Evolutionary conservation across 345 rosid species (phyloP).

Genomic region (Clarkia xantiana): DNA sequence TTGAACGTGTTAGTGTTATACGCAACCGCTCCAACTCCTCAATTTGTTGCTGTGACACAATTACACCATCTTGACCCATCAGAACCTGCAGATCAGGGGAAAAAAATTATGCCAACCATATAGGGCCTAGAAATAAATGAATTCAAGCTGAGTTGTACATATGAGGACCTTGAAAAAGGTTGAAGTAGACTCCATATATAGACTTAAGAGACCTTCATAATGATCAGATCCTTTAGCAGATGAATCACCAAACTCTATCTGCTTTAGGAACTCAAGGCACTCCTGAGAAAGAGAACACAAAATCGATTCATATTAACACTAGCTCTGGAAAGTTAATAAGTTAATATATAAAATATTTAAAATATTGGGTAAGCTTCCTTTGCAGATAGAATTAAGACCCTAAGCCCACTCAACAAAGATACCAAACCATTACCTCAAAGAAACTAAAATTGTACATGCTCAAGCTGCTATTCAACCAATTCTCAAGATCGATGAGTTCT

Average conservation of each 20-base stretch:
- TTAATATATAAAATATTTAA: too few species aligned
- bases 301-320: neutral
- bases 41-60: constrained; percentile 35
- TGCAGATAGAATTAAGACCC: too few species aligned
- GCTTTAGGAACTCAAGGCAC: constrained; percentile 72
- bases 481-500: constrained; percentile 67
- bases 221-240: constrained; percentile 46
- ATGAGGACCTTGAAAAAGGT: constrained; percentile 45
- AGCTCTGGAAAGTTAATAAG: too few species aligned
- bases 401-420: neutral
- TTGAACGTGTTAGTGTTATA: constrained; percentile 34
- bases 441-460: constrained; percentile 47
- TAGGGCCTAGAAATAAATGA: neutral
- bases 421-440: constrained; percentile 44
- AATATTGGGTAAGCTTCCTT: too few species aligned
- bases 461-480: constrained; percentile 59
- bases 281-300: constrained; percentile 41
- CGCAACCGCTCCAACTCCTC: constrained; percentile 69
- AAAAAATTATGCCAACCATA: too few species aligned
- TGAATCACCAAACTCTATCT: constrained; percentile 49
- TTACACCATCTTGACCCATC: constrained; percentile 32
- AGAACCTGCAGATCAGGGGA: constrained; percentile 33
- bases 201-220: constrained; percentile 36
- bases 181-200: constrained; percentile 46
- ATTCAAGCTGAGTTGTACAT: neutral